Base-by-base conservation (phyloP, 2,329 filamentous ascomycete species). In the Nothopassalora personata region DNA sequence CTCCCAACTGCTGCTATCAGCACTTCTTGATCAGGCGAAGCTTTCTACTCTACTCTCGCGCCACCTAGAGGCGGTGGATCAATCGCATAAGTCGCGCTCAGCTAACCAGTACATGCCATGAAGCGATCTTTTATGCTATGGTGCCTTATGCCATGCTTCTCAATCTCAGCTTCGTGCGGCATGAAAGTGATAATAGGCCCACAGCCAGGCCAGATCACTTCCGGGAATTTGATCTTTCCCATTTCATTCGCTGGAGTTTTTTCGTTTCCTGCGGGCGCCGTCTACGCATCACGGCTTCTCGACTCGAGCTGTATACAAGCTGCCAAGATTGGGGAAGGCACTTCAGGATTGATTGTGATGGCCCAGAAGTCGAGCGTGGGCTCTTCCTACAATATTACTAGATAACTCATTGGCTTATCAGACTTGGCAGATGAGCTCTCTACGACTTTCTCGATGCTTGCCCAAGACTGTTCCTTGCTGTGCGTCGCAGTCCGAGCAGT, bases 131-230 rank as follows among this genome's bases (percentile, higher is more conserved):
- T 56, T 5, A 15, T 9, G 31, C 45, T 50, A 13, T 43, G 46
- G 45, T 56, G 54, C 13, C 54, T 31, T 5, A 36, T 13, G 3
- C 54, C 54, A 30, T 19, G 7, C 18, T 46, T 5, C 33, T 23
- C 46, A 19, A 56, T 56, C 18, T 56, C 54, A 7, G n/a, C 54
- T 43, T 56, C 54, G 18, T 56, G 54, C 1, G 54, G 54, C 54
- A 27, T 5, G 46, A 56, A 56, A 11, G 54, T 56, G 18, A 56
- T 56, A 9, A 30, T 36, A 3, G 54, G 54, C 3, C 54, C 46
- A 48, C 30, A 48, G 23, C 28, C 45, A 33, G 54, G 43, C 34
- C 33, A 39, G 19, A 45, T 27, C 10, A 28, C 15, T 27, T 46
- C 33, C 5, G 54, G 54, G 31, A 49, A 56, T 18, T 56, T 56